Base-by-base conservation (phyloP, 768 basidiomycete species). In the Cystobasidium ongulense region DNA sequence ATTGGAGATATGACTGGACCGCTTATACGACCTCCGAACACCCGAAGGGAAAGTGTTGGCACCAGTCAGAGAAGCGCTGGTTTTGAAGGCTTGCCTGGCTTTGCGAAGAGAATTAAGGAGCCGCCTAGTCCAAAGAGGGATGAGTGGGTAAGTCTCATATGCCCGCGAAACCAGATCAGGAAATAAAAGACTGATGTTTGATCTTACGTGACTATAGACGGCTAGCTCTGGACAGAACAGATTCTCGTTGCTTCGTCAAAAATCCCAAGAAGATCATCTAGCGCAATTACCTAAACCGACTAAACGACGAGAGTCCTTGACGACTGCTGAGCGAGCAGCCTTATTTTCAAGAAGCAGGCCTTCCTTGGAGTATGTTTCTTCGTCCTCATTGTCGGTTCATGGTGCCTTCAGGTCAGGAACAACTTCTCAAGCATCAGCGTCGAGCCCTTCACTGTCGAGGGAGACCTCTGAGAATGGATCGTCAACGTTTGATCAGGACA, bases 301-400 rank as follows among this genome's bases (percentile, higher is more conserved):
- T 17, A 5, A 13, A 17, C 68, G 68, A 5, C 23, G 68, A 5
- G 53, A 71, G 31, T 54, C 50, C 4, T 29, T 57, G 35, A 39
- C 68, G 3, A 71, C 68, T 18, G 68, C 68, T n/a, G 68, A 71
- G 54, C 33, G 33, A 61, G 29, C 33, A 5, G 68, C 68, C 46
- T 10, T 21, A 7, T 36, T 36, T 46, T 29, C 36, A 25, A 25
- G 25, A 23, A 38, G 23, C 36, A 17, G 57, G 27, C 33, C 57
- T 27, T 59, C 57, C 29, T 25, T 61, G 57, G 57, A 31, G 21
- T 25, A 61, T 3, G 8, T 10, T 23, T 31, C 57, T 8, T 31
- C 31, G 53, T 21, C 21, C 7, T 31, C 57, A 10, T 31, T 23
- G 23, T 23, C 7, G 36, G 7, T 8, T 23, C 25, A 59, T 29